Conservation (phyloP, 495 filamentous ascomycete genomes). For the Hyaloscypha hepaticicola region DNA sequence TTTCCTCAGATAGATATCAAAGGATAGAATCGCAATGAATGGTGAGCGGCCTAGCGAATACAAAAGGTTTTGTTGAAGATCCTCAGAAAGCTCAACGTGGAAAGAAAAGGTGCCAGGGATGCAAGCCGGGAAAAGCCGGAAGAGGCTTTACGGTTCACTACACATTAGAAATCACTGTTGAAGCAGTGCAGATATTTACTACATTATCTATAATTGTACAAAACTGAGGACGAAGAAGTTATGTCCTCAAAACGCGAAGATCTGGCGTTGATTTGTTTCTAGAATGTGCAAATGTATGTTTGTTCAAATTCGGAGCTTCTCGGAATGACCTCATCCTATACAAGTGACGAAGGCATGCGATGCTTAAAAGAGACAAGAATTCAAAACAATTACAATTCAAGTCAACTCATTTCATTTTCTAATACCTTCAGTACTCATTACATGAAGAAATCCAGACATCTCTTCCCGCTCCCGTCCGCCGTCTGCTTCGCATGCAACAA, state of each 20-base stretch:
- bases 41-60: not conserved
- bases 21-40: not conserved
- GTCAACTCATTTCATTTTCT: not conserved
- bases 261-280: not conserved
- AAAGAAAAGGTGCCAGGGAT: not conserved
- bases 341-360: too few relatives aligned
- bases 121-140: not conserved
- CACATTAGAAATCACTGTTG: not conserved
- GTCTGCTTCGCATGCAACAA: not conserved
- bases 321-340: not conserved
- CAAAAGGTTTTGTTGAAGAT: not conserved
- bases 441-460: not conserved
- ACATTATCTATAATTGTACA: not conserved
- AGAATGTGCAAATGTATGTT: not conserved
- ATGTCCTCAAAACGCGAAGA: too few relatives aligned
- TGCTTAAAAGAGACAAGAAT: not conserved
- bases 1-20: not conserved
- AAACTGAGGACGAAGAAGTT: not conserved
- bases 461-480: not conserved
- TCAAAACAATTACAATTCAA: not conserved
- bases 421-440: not conserved
- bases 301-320: not conserved
- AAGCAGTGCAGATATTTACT: not conserved
- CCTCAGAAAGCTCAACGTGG: not conserved
- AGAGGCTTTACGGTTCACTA: not conserved